Conservation (phyloP, 2,329 filamentous ascomycete genomes). For the Arthrobotrys entomopaga region DNA sequence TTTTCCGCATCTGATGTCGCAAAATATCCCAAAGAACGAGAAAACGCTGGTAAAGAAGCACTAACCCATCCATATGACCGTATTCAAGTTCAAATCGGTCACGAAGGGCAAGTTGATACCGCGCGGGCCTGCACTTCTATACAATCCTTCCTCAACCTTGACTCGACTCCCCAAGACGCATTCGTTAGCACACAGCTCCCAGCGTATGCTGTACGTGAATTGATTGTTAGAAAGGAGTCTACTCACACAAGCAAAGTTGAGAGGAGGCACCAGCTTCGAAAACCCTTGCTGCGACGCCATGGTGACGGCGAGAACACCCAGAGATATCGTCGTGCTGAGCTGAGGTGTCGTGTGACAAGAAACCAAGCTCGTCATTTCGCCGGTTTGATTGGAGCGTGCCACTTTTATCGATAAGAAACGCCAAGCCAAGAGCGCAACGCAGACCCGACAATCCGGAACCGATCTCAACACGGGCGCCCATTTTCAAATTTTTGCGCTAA, state of each 20-base stretch:
- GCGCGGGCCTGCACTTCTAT: slow-evolving; percentile 49
- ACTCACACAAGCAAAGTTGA: slow-evolving; percentile 58
- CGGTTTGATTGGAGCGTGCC: slow-evolving; percentile 42
- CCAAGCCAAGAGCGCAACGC: slow-evolving; percentile 35
- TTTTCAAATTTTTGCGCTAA: slow-evolving; percentile 48
- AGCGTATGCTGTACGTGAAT: too few species aligned
- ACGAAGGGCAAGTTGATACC: slow-evolving; percentile 48
- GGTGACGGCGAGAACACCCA: slow-evolving; percentile 10
- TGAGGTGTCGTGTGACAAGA: slow-evolving; percentile 54
- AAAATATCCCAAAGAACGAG: not conserved
- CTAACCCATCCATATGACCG: slow-evolving; percentile 53
- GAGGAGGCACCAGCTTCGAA: slow-evolving; percentile 57
- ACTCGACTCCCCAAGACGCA: not conserved
- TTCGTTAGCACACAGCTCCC: not conserved
- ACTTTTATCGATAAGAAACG: slow-evolving; percentile 52
- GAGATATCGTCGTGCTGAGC: not conserved
- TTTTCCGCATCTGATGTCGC: not conserved
- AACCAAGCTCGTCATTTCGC: slow-evolving; percentile 2
- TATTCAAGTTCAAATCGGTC: slow-evolving; percentile 45
- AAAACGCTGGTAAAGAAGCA: not conserved
- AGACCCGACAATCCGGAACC: slow-evolving; percentile 43
- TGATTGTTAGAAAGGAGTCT: not conserved
- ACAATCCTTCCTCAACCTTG: slow-evolving; percentile 58
- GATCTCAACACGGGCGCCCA: slow-evolving; percentile 3
- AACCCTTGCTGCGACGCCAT: slow-evolving; percentile 47